These are phyloP conservation scores for Sclerospora graminicola DNA, from an alignment of 352 stramenopile species.

Conservation along the genomic window DNA sequence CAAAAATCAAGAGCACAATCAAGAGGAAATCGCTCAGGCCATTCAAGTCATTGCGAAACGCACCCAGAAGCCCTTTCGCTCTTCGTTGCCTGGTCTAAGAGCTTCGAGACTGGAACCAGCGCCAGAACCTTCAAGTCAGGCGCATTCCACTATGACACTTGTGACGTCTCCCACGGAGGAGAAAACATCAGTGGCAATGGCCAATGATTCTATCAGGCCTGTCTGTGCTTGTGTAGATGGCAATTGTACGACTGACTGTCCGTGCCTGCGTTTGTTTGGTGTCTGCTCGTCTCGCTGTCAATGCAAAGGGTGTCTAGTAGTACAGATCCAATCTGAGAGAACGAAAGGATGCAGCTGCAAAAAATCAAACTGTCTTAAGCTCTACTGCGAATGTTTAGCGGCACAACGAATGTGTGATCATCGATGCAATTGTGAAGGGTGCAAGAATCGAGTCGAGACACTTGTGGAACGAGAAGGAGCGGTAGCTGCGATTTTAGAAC, in stretches of 20 bases:
- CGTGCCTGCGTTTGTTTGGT: conserved; percentile 32
- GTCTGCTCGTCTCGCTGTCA: conserved; percentile 23
- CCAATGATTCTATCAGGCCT: conserved; percentile 3
- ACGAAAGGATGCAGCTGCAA: conserved; percentile 91
- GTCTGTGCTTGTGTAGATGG: conserved; percentile 30
- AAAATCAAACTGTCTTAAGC: conserved; percentile 95
- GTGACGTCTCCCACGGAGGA: conserved; percentile 10
- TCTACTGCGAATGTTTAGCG: conserved; percentile 84
- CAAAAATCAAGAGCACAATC: conserved; percentile 60
- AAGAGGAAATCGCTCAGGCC: conserved; percentile 40
- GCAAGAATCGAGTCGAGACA: conserved; percentile 59
- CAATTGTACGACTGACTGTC: conserved; percentile 30
- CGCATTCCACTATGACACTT: neutral
- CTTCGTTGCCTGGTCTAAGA: conserved; percentile 14
- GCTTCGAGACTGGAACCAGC: conserved; percentile 3
- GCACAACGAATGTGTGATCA: conserved; percentile 56
- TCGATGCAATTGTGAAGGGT: conserved; percentile 74
- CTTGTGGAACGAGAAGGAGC: conserved; percentile 57
- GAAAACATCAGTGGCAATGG: conserved; percentile 14
- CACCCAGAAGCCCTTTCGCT: conserved; percentile 35
- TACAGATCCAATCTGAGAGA: conserved; percentile 26
- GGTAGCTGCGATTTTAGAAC: conserved; percentile 82
- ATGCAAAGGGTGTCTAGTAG: conserved; percentile 35
- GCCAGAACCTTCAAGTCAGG: neutral
- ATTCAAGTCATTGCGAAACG: conserved; percentile 45